These are phyloP conservation scores for Candida verbasci DNA, from an alignment of 805 yeast genomes.

Conservation along the genomic window DNA sequence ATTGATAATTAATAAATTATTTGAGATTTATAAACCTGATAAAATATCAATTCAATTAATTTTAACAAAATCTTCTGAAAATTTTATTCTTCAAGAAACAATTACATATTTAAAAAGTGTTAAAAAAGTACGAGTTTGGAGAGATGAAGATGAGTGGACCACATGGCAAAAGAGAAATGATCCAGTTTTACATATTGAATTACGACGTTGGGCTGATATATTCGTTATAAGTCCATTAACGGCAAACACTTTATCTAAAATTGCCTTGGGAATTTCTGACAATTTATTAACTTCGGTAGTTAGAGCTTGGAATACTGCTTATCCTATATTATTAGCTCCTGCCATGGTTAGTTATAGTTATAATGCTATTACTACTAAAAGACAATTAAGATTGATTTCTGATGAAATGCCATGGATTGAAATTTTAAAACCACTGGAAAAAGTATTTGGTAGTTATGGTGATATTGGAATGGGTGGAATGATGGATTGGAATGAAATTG, in stretches of 20 bases:
- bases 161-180: constrained; percentile 81
- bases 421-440: constrained; percentile 90
- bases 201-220: constrained; percentile 95
- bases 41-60: constrained; percentile 51
- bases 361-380: constrained; percentile 81
- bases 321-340: constrained; percentile 88
- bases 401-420: constrained; percentile 97
- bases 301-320: constrained; percentile 92
- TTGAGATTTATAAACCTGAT: constrained; percentile 47
- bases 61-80: constrained; percentile 50
- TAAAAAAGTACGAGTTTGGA: constrained; percentile 48
- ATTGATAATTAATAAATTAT: constrained; percentile 47
- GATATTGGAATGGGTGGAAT: constrained; percentile 99
- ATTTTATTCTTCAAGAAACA: constrained; percentile 46
- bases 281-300: constrained; percentile 85
- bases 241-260: constrained; percentile 87
- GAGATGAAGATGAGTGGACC: constrained; percentile 57
- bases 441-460: constrained; percentile 88
- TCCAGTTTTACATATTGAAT: constrained; percentile 91
- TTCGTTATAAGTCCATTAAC: constrained; percentile 90
- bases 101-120: constrained; percentile 34
- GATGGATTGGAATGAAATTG: constrained; percentile 96
- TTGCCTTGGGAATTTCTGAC: constrained; percentile 88
- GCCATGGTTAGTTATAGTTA: constrained; percentile 94
- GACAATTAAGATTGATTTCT: constrained; percentile 68